Evolutionary conservation across 148 eudicot species (phyloP), one percentile per base, ranked within the genome.

Genomic region (Cornus kousa): DNA sequence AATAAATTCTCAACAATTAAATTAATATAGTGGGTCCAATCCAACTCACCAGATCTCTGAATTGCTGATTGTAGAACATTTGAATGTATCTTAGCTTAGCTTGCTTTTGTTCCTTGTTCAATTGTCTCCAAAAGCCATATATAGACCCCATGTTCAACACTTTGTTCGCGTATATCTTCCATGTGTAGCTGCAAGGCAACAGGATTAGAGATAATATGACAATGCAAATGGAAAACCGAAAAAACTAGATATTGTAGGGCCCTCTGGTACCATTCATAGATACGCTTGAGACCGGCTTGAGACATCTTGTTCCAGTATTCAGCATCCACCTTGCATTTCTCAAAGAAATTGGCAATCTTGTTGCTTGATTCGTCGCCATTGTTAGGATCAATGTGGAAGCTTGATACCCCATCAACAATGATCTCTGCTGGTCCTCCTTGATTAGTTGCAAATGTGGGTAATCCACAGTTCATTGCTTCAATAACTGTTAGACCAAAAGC

Each of bases 41-140:
- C 28, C 33, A 64, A 70, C 89, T 43, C 79, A 89, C 99, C 97
- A 91, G 82, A 46, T 90, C 89, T 81, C 92, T 92, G 87, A 88
- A 90, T 64, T 86, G 89, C 33, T 91, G 95, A 77, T 91, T 92
- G 82, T 92, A 97, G 35, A 97, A 88, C 85, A 97, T 83, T 70
- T 97, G 86, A 40, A 94, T 59, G 59, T 97, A 97, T 90, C 88
- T 86, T 78, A 87, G 87, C 83, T 94, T 97, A 20, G 98, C 97
- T 76, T 88, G 87, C 81, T 92, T 97, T 79, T 88, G 87, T 13
- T 89, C 91, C 81, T 86, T 89, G 86, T 88, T 83, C 72, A 94
- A 46, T 70, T 86, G 81, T 77, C 83, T 97, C 98, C 98, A 94
- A 78, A 94, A 91, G 64, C 88, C 90, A 64, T 94, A 94, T 13